Conservation (phyloP, 495 filamentous ascomycete species). For the Podospora conica region DNA sequence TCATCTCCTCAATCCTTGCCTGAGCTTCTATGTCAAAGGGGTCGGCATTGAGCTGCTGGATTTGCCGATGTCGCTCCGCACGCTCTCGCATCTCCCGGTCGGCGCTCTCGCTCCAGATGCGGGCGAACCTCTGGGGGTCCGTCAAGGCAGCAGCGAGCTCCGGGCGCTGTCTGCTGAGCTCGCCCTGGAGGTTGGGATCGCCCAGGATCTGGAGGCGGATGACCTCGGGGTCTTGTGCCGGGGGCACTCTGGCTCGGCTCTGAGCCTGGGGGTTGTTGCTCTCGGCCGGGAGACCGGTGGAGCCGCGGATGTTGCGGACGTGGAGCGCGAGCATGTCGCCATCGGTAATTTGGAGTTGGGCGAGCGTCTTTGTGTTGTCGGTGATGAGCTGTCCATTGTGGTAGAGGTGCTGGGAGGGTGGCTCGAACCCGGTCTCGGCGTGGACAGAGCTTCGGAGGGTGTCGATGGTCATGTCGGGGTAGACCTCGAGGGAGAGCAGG, state of each 20-base stretch:
- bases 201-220: constrained; percentile 76
- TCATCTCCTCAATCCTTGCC: constrained; percentile 91
- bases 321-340: constrained; percentile 91
- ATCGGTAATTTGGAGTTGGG: constrained; percentile 74
- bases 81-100: constrained; percentile 63
- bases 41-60: constrained; percentile 73
- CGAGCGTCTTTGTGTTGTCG: constrained; percentile 71
- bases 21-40: constrained; percentile 89
- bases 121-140: constrained; percentile 66
- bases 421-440: constrained; percentile 48
- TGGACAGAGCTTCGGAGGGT: constrained; percentile 80
- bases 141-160: constrained; percentile 72
- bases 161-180: constrained; percentile 63
- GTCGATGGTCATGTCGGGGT: constrained; percentile 74
- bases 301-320: constrained; percentile 52
- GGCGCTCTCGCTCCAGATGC: constrained; percentile 58
- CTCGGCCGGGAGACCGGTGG: constrained; percentile 30
- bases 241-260: constrained; percentile 26
- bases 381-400: constrained; percentile 80
- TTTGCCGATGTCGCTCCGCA: constrained; percentile 69
- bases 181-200: constrained; percentile 62
- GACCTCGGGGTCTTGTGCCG: constrained; percentile 64
- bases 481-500: constrained; percentile 78
- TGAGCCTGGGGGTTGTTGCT: constrained; percentile 24
- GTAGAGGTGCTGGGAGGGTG: constrained; percentile 64